A percentile compares a stretch with the other conserved stretches of the same genome.
phyloP scores from a whole-genome alignment of 108 stramenopile genomes.

The Cylindrotheca fusiformis region DNA sequence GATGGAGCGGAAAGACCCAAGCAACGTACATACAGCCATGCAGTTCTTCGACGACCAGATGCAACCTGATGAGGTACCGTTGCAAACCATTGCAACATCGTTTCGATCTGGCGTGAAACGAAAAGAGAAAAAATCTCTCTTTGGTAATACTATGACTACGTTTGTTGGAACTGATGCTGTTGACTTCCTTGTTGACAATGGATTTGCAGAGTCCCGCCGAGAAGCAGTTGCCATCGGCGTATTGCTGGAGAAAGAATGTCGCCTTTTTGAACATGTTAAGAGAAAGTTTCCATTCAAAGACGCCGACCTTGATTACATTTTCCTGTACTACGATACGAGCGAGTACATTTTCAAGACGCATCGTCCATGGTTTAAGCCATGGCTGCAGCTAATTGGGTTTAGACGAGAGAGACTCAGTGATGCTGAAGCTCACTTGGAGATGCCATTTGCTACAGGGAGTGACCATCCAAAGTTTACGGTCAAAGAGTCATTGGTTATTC shows the following conservation, averaged over 20 bases:
- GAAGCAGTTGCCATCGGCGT: constrained; percentile 59
- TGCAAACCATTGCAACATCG: constrained; percentile 18
- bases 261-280: constrained; percentile 37
- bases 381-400: constrained; percentile 1
- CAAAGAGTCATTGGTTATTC: constrained; percentile 20
- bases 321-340: not conserved
- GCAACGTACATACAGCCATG: not conserved
- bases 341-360: constrained; percentile 13
- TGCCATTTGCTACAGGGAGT: constrained; percentile 17
- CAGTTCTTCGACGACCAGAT: not conserved
- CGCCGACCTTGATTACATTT: constrained; percentile 1
- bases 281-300: constrained; percentile 42
- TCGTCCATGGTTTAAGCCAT: not conserved
- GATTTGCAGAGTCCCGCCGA: constrained; percentile 28
- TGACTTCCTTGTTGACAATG: constrained; percentile 38
- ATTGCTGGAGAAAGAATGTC: constrained; percentile 31
- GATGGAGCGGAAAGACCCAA: constrained; percentile 9
- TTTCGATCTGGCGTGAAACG: constrained; percentile 22
- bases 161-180: constrained; percentile 53
- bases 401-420: not conserved
- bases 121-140: constrained; percentile 11
- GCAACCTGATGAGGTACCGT: not conserved
- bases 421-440: constrained; percentile 19
- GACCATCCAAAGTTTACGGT: constrained; percentile 26
- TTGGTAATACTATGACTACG: constrained; percentile 8